Evolutionary conservation across 148 eudicot genomes (phyloP).

Genomic region (Gaultheria prostrata): DNA sequence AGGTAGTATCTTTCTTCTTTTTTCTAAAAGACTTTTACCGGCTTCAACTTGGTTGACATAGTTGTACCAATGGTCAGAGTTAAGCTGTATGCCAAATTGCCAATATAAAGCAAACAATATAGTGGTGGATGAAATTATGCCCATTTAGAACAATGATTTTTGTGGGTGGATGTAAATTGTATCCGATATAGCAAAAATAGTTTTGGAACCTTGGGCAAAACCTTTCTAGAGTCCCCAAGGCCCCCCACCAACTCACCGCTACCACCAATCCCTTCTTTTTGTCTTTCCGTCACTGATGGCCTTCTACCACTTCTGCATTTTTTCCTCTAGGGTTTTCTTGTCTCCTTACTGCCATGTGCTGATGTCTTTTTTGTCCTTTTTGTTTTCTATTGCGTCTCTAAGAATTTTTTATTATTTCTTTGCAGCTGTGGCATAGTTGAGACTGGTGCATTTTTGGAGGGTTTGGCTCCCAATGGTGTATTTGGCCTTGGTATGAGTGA

Average conservation of each 20-base stretch:
- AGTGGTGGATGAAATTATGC: background rate
- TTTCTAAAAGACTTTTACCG: background rate
- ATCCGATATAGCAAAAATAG: background rate
- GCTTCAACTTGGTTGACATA: background rate
- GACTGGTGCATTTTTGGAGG: constrained; percentile 76
- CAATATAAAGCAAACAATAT: background rate
- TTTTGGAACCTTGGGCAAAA: constrained; percentile 1
- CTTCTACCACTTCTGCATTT: background rate
- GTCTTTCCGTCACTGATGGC: background rate
- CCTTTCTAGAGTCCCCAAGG: background rate
- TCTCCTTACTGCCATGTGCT: background rate
- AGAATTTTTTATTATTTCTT: constrained; percentile 7
- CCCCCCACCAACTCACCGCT: too few species aligned
- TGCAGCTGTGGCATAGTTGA: constrained; percentile 76
- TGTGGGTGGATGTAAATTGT: background rate
- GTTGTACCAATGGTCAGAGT: background rate
- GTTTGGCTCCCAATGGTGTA: constrained; percentile 90
- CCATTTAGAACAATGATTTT: background rate
- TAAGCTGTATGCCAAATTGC: background rate
- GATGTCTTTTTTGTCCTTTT: background rate
- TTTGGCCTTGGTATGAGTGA: constrained; percentile 75
- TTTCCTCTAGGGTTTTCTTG: background rate
- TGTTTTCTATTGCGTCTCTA: background rate
- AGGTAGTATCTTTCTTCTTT: constrained; percentile 17
- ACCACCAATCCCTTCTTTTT: background rate